Evolutionary conservation across 2,329 filamentous ascomycete genomes (phyloP).

Genomic region (Colletotrichum cereale): DNA sequence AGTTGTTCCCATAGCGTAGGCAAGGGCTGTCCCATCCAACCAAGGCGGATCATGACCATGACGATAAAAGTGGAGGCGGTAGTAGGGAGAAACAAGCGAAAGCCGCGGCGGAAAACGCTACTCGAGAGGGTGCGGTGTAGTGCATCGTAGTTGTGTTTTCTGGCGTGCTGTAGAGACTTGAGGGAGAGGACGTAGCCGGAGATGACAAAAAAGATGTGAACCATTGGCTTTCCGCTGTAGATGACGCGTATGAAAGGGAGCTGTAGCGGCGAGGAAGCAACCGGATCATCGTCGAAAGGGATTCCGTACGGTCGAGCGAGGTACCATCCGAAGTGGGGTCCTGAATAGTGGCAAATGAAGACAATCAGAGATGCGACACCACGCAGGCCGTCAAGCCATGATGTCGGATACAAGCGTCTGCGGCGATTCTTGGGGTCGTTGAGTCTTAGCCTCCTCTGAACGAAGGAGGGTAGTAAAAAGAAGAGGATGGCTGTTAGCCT

Average conservation of each 20-base stretch:
- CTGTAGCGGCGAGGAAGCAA: slow-evolving; percentile 53
- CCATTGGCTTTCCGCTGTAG: slow-evolving; percentile 61
- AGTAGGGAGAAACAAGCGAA: slow-evolving; percentile 62
- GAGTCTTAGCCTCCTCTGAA: slow-evolving; percentile 47
- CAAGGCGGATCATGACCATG: slow-evolving; percentile 50
- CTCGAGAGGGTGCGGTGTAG: slow-evolving; percentile 57
- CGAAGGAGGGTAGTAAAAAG: slow-evolving; percentile 48
- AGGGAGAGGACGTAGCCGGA: slow-evolving; percentile 62
- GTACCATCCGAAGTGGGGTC: slow-evolving; percentile 53
- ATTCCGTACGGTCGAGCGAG: slow-evolving; percentile 51
- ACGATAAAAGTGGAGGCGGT: slow-evolving; percentile 56
- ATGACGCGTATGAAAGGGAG: slow-evolving; percentile 59
- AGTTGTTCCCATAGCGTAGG: slow-evolving; percentile 45
- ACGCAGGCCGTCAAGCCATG: slow-evolving; percentile 63
- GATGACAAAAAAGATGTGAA: slow-evolving; percentile 65
- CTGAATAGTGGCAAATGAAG: slow-evolving; percentile 61
- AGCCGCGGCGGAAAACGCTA: slow-evolving; percentile 60
- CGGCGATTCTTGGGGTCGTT: slow-evolving; percentile 31
- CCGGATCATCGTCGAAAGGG: slow-evolving; percentile 45
- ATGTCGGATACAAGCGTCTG: slow-evolving; percentile 53
- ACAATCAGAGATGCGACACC: slow-evolving; percentile 62
- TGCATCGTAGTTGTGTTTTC: slow-evolving; percentile 51
- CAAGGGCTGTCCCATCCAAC: slow-evolving; percentile 46
- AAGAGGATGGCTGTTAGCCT: slow-evolving; percentile 41
- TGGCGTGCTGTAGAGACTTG: slow-evolving; percentile 57